Conservation (phyloP, 176 grass and related monocot genomes). For the Ananas comosus region DNA sequence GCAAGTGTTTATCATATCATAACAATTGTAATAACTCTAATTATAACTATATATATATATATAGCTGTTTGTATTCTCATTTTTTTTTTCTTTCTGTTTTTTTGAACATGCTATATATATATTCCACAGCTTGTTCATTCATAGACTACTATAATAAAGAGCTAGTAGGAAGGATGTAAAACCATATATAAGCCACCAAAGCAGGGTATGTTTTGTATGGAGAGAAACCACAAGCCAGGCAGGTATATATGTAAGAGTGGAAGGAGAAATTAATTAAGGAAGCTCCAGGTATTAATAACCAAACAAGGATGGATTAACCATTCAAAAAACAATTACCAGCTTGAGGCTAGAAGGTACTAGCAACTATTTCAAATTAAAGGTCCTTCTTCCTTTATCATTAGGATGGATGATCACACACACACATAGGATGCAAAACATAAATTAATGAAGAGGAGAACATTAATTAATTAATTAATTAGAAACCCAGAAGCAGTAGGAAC, state of each 20-base stretch:
- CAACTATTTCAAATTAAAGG: not conserved
- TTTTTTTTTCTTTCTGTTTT: no score
- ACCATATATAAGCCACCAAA: not conserved
- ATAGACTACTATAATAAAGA: no score
- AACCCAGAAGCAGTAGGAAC: not conserved
- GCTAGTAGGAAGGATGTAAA: no score
- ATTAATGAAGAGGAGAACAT: not conserved
- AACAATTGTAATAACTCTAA: not conserved
- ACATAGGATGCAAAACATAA: not conserved
- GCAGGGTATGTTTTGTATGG: not conserved
- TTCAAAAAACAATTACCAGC: not conserved
- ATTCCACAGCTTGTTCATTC: no score
- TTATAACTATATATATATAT: not conserved
- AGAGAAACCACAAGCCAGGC: not conserved
- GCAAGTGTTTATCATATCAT: not conserved
- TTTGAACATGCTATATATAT: not conserved
- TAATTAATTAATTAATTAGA: not conserved
- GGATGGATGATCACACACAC: not conserved
- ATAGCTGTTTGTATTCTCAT: no score
- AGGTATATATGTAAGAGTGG: not conserved
- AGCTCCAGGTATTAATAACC: not conserved
- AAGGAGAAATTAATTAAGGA: not conserved
- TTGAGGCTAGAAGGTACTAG: not conserved
- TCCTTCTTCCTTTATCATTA: not conserved
- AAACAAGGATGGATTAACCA: not conserved